These are phyloP conservation scores for Floccularia luteovirens DNA, from an alignment of 768 basidiomycete genomes.

Conservation along the genomic window DNA sequence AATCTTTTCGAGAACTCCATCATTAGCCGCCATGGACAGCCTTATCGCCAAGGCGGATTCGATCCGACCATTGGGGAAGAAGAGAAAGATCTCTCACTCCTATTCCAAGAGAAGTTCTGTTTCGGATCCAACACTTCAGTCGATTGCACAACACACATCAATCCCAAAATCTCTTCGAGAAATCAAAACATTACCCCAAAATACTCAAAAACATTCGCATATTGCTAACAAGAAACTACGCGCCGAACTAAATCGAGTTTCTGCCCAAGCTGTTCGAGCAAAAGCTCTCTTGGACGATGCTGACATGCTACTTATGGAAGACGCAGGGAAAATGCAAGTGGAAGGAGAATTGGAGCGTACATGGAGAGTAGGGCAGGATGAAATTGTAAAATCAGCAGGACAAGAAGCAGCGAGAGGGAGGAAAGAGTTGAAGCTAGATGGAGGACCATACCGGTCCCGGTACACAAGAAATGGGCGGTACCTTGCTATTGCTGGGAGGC, in stretches of 20 bases:
- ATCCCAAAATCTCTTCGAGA: constrained; percentile 65
- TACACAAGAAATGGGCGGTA: constrained; percentile 91
- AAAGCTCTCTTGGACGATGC: constrained; percentile 62
- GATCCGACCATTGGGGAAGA: constrained; percentile 39
- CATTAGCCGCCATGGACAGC: constrained; percentile 71
- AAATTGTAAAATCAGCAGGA: constrained; percentile 60
- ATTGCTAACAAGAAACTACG: constrained; percentile 73
- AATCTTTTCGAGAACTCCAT: too few species aligned
- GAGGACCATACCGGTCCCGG: constrained; percentile 76
- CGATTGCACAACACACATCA: constrained; percentile 49
- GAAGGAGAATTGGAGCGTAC: constrained; percentile 83
- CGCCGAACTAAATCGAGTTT: constrained; percentile 56
- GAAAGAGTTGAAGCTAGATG: constrained; percentile 75
- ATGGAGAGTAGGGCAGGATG: constrained; percentile 81
- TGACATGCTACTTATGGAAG: constrained; percentile 61
- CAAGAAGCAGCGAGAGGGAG: constrained; percentile 71
- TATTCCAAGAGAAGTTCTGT: constrained; percentile 8
- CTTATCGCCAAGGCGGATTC: constrained; percentile 67
- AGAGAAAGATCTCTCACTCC: constrained; percentile 23
- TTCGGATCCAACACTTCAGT: constrained; percentile 47
- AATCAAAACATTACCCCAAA: constrained; percentile 35
- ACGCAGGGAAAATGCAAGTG: constrained; percentile 64
- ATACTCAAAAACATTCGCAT: constrained; percentile 33
- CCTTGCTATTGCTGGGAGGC: constrained; percentile 75
- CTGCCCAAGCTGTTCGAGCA: constrained; percentile 52